These are phyloP conservation scores for Pyracantha coccinea DNA, from an alignment of 331 rosid genomes.

Conservation along the genomic window DNA sequence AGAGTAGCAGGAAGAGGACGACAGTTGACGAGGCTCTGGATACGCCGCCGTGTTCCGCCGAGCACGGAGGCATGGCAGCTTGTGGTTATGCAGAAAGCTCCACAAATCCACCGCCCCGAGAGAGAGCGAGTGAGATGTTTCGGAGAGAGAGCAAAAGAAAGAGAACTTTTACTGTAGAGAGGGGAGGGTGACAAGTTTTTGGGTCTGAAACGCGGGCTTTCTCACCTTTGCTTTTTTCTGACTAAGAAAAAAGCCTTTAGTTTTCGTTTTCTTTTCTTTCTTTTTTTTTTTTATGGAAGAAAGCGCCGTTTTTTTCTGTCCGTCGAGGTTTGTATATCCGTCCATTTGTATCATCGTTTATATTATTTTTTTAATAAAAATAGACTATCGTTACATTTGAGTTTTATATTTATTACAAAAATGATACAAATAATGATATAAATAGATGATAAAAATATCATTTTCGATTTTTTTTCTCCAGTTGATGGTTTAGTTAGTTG, in stretches of 20 bases:
- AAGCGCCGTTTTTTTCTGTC: background rate
- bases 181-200: conserved; percentile 7
- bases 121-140: background rate
- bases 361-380: no score
- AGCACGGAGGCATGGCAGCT: conserved; percentile 49
- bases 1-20: conserved; percentile 26
- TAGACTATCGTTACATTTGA: no score
- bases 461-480: no score
- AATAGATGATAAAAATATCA: no score
- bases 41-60: conserved; percentile 20
- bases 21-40: conserved; percentile 21
- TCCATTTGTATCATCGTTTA: no score
- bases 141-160: conserved; percentile 1
- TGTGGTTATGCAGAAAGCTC: conserved; percentile 1
- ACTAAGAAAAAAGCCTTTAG: background rate
- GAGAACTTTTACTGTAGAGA: background rate
- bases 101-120: background rate
- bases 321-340: no score
- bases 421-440: no score
- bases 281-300: conserved; percentile 27
- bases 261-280: background rate
- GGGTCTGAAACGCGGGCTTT: conserved; percentile 39
- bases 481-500: no score
- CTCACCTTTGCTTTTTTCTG: conserved; percentile 12
- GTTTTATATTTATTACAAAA: no score